Evolutionary conservation across 2,329 filamentous ascomycete species (phyloP).

Genomic region (Microcyclosporella mali): DNA sequence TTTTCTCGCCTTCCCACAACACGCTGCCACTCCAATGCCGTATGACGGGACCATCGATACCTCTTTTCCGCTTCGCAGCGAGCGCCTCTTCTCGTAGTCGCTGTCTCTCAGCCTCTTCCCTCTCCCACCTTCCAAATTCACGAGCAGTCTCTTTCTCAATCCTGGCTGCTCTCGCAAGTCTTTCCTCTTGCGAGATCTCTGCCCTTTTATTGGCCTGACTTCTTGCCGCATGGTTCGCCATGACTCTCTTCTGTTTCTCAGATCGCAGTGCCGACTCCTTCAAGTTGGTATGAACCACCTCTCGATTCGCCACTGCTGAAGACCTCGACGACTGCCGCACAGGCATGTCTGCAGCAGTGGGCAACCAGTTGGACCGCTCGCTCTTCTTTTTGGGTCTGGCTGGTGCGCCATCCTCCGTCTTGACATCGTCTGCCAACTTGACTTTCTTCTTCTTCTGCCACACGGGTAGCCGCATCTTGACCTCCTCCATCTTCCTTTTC

Average conservation of each 20-base stretch:
- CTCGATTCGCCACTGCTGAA: conserved; percentile 56
- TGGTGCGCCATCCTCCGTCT: conserved; percentile 23
- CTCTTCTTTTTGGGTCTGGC: conserved; percentile 58
- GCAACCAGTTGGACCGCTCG: conserved; percentile 64
- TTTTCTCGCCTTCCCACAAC: conserved; percentile 69
- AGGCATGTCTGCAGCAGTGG: conserved; percentile 56
- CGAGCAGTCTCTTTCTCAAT: conserved; percentile 77
- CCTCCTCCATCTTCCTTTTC: conserved; percentile 76
- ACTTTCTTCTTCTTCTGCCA: conserved; percentile 64
- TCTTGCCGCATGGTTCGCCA: conserved; percentile 55
- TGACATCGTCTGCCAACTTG: conserved; percentile 39
- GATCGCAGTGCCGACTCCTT: conserved; percentile 64
- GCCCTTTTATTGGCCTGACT: conserved; percentile 68
- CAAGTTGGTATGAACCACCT: conserved; percentile 60
- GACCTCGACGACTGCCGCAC: conserved; percentile 56
- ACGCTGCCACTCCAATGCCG: conserved; percentile 91
- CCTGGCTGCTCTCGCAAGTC: conserved; percentile 41
- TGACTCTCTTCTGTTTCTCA: conserved; percentile 60
- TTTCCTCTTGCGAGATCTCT: conserved; percentile 79
- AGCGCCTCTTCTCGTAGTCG: conserved; percentile 77
- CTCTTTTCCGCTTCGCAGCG: conserved; percentile 79
- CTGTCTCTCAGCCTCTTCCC: conserved; percentile 80
- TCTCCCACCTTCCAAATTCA: conserved; percentile 88
- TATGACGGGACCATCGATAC: conserved; percentile 80
- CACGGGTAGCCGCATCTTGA: conserved; percentile 54